These are phyloP conservation scores for Haplosporangium sp. DNA, from an alignment of 371 early-diverging fungal species.

Conservation along the genomic window DNA sequence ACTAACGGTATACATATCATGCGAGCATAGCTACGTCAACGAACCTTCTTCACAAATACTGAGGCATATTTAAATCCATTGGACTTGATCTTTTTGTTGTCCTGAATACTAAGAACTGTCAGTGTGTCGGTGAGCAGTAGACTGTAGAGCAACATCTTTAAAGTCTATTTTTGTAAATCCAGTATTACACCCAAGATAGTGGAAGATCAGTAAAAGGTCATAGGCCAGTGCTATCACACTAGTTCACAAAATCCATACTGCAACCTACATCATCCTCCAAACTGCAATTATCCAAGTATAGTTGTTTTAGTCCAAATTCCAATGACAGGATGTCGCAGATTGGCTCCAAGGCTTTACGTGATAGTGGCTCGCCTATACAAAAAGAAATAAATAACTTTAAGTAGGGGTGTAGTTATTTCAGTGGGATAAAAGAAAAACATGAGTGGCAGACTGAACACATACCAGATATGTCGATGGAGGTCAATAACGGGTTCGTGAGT, in stretches of 20 bases:
- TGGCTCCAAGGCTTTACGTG: slow-evolving; percentile 63
- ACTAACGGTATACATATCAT: not conserved
- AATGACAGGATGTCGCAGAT: slow-evolving; percentile 71
- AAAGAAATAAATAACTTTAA: not conserved
- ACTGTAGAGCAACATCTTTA: slow-evolving; percentile 72
- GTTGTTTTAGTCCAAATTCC: slow-evolving; percentile 66
- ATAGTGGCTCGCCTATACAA: slow-evolving; percentile 34
- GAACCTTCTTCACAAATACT: slow-evolving; percentile 74
- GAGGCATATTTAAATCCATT: slow-evolving; percentile 76
- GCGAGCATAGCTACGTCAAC: not conserved
- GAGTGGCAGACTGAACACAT: slow-evolving; percentile 9
- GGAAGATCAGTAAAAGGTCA: not conserved
- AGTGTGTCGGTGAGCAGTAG: slow-evolving; percentile 66
- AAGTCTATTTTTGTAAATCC: slow-evolving; percentile 55
- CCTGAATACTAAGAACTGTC: slow-evolving; percentile 63
- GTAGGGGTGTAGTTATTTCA: too few relatives aligned
- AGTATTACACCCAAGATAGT: not conserved
- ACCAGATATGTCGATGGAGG: slow-evolving; percentile 62
- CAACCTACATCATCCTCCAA: slow-evolving; percentile 73
- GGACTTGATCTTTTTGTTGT: slow-evolving; percentile 67
- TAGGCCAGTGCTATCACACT: not conserved
- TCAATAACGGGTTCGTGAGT: slow-evolving; percentile 51
- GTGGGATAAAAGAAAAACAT: slow-evolving; percentile 5
- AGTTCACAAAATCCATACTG: not conserved
- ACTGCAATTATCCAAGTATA: slow-evolving; percentile 68